phyloP scores from a whole-genome alignment of 352 stramenopile genomes.

The Elongisporangium undulatum region DNA sequence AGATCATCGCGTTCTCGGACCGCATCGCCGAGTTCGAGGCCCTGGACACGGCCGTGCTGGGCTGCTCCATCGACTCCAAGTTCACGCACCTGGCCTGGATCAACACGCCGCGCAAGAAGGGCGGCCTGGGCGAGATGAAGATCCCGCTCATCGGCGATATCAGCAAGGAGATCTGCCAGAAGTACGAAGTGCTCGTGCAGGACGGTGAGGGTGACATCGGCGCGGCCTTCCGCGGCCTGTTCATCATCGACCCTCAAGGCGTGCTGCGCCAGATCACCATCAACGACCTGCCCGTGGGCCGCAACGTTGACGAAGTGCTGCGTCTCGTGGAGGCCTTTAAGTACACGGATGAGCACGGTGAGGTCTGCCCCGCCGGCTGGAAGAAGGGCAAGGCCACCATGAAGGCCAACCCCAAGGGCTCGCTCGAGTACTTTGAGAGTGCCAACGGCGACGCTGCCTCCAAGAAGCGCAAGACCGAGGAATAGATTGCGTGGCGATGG shows the following conservation, averaged over 20 bases:
- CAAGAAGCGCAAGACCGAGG: slow-evolving; percentile 6
- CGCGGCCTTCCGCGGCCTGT: slow-evolving; percentile 83
- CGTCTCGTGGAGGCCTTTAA: slow-evolving; percentile 91
- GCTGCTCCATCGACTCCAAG: slow-evolving; percentile 83
- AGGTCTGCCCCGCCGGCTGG: slow-evolving; percentile 90
- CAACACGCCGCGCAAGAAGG: slow-evolving; percentile 86
- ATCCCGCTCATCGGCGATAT: slow-evolving; percentile 89
- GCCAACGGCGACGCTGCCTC: slow-evolving; percentile 5
- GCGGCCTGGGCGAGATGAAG: slow-evolving; percentile 87
- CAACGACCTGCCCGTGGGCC: slow-evolving; percentile 86
- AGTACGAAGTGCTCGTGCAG: slow-evolving; percentile 84
- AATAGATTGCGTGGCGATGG: neutral
- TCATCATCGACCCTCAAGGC: slow-evolving; percentile 89
- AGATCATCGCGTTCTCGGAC: slow-evolving; percentile 90
- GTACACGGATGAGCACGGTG: slow-evolving; percentile 88
- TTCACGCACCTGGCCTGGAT: slow-evolving; percentile 89
- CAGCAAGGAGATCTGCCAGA: slow-evolving; percentile 77
- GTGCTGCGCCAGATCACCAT: slow-evolving; percentile 82
- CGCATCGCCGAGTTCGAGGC: slow-evolving; percentile 73
- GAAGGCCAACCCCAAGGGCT: slow-evolving; percentile 78
- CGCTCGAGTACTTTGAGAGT: slow-evolving; percentile 68
- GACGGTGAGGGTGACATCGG: slow-evolving; percentile 53
- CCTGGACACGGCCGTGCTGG: slow-evolving; percentile 73
- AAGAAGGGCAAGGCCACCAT: slow-evolving; percentile 88
- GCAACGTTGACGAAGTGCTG: slow-evolving; percentile 89